Percentiles rank a stretch among this genome's conserved stretches.
Evolutionary conservation across 2,329 filamentous ascomycete genomes (phyloP).

Genomic region (Falciphora oryzae): DNA sequence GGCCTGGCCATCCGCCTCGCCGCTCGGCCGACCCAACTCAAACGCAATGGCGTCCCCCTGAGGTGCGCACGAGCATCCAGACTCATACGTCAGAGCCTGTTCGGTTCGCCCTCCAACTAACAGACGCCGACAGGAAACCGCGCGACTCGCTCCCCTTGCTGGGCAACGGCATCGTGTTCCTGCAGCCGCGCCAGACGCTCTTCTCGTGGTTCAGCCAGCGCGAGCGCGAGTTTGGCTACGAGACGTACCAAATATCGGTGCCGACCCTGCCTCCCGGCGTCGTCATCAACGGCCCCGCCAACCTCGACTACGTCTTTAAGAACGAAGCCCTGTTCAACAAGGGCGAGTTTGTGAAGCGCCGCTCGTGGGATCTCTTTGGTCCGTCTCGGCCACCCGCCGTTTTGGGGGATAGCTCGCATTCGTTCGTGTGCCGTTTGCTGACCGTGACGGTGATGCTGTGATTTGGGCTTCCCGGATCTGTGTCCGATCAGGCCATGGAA

Average conservation of each 20-base stretch:
- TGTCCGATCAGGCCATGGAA: constrained; percentile 44
- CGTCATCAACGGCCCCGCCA: constrained; percentile 55
- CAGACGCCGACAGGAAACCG: constrained; percentile 26
- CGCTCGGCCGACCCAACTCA: constrained; percentile 11
- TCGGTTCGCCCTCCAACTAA: neutral
- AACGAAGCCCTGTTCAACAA: constrained; percentile 56
- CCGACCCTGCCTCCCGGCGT: constrained; percentile 58
- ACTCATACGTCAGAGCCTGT: neutral
- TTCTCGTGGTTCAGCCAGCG: constrained; percentile 58
- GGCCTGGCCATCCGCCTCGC: neutral
- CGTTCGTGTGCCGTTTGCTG: neutral
- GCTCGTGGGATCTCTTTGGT: constrained; percentile 59
- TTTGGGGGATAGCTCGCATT: neutral
- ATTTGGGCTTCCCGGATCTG: too few relatives aligned
- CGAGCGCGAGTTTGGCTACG: constrained; percentile 48
- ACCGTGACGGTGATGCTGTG: neutral
- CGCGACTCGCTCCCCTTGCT: constrained; percentile 48
- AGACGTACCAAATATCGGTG: constrained; percentile 58
- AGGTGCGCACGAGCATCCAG: constrained; percentile 6
- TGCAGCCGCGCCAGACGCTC: constrained; percentile 53
- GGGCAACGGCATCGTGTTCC: constrained; percentile 57
- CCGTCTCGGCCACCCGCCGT: constrained; percentile 12
- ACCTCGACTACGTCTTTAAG: constrained; percentile 57
- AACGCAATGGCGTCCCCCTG: constrained; percentile 16
- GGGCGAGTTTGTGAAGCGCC: constrained; percentile 53